A percentile compares a stretch with the other conserved stretches of the same genome.
phyloP scores from a whole-genome alignment of 768 basidiomycete genomes.

The Austroboletus festivus region DNA sequence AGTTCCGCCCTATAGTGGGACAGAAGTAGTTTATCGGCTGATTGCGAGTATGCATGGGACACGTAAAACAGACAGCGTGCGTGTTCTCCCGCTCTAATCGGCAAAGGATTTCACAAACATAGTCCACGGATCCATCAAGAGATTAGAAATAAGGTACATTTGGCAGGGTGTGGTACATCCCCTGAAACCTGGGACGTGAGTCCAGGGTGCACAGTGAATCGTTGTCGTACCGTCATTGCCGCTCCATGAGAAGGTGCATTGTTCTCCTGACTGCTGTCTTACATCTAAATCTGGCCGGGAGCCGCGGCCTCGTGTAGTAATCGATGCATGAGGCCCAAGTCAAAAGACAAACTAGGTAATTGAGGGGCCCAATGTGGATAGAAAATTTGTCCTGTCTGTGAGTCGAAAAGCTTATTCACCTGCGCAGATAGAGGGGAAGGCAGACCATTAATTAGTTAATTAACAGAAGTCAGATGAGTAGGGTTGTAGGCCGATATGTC shows the following conservation, averaged over 20 bases:
- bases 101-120: neutral
- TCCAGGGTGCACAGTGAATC: neutral
- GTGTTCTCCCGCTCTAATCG: conserved; percentile 3
- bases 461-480: neutral
- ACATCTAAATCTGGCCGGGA: conserved; percentile 4
- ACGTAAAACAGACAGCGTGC: neutral
- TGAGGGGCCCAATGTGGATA: conserved; percentile 8
- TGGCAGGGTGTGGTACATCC: too few relatives aligned
- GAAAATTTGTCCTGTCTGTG: neutral
- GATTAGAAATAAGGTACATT: too few relatives aligned
- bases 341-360: conserved; percentile 4
- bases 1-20: conserved; percentile 16
- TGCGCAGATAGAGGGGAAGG: conserved; percentile 1
- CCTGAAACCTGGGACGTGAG: neutral
- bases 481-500: too few relatives aligned
- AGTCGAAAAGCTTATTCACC: conserved; percentile 16
- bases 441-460: neutral
- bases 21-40: neutral
- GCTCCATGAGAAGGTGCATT: conserved; percentile 6
- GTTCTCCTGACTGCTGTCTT: neutral
- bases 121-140: neutral
- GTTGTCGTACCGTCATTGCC: neutral
- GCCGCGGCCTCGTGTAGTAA: conserved; percentile 21
- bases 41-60: neutral
- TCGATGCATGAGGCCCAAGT: conserved; percentile 6